Conservation (phyloP, 192 early-diverging fungal species). For the Coemansia sp. region DNA sequence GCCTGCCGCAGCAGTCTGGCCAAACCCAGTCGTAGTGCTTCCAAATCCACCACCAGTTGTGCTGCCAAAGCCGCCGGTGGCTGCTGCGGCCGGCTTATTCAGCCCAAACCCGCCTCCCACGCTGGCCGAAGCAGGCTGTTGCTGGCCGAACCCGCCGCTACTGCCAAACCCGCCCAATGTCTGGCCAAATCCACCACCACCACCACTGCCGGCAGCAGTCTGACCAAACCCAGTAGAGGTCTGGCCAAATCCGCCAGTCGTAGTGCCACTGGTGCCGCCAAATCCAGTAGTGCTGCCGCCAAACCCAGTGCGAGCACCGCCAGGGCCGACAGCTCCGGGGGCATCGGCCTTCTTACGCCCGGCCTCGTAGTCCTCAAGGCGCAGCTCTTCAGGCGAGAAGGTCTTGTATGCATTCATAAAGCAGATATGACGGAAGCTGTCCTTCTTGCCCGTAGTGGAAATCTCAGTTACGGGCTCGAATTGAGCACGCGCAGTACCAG, state of each 20-base stretch:
- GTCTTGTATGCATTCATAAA: constrained; percentile 87
- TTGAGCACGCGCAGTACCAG: constrained; percentile 61
- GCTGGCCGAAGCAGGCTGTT: constrained; percentile 1
- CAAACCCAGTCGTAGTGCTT: constrained; percentile 24
- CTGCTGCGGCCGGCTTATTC: constrained; percentile 1
- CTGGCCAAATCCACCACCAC: constrained; percentile 3
- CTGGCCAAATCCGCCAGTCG: constrained; percentile 35
- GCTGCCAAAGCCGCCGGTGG: constrained; percentile 12
- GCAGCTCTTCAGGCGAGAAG: constrained; percentile 89
- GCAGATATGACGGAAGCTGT: constrained; percentile 69
- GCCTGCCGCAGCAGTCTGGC: constrained; percentile 27
- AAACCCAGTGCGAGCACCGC: constrained; percentile 41
- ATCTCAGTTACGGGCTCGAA: constrained; percentile 60
- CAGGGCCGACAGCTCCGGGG: constrained; percentile 6
- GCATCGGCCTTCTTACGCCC: constrained; percentile 66
- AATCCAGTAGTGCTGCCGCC: constrained; percentile 29
- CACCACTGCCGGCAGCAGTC: background rate
- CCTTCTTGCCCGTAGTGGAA: constrained; percentile 60
- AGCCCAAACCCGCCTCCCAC: constrained; percentile 5
- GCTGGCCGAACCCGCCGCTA: constrained; percentile 26
- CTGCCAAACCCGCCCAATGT: background rate
- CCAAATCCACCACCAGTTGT: constrained; percentile 10
- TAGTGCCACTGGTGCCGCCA: constrained; percentile 10
- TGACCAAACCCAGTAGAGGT: constrained; percentile 29
- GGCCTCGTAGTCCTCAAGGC: constrained; percentile 85